Evolutionary conservation across 345 rosid species (phyloP).

Genomic region (Boechera stricta): DNA sequence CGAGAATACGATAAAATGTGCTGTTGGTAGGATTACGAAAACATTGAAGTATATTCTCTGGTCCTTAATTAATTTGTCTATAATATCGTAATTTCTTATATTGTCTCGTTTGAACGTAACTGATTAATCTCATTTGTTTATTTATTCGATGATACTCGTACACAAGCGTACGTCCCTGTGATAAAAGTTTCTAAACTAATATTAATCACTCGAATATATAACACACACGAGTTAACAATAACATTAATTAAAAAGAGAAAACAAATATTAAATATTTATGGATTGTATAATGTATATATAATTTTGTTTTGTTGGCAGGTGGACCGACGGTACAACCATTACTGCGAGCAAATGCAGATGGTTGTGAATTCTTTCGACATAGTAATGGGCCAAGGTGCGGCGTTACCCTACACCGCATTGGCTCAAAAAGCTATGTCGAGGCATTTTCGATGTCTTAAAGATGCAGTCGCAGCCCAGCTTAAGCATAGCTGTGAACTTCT

Average conservation of each 20-base stretch:
- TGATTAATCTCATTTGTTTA: slow-evolving; percentile 28
- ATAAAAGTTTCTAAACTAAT: slow-evolving; percentile 19
- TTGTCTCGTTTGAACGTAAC: slow-evolving; percentile 13
- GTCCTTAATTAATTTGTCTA: slow-evolving; percentile 9
- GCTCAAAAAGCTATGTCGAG: slow-evolving; percentile 99
- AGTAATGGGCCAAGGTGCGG: slow-evolving; percentile 91
- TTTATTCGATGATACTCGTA: slow-evolving; percentile 3
- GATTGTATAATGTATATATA: slow-evolving; percentile 33
- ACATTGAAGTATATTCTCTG: slow-evolving; percentile 13
- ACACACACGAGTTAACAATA: slow-evolving; percentile 13
- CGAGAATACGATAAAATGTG: slow-evolving; percentile 31
- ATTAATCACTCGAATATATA: slow-evolving; percentile 40
- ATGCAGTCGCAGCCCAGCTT: slow-evolving; percentile 71
- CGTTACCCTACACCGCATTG: slow-evolving; percentile 87
- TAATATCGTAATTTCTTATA: slow-evolving; percentile 5
- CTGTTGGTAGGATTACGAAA: slow-evolving; percentile 28
- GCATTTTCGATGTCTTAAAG: slow-evolving; percentile 91
- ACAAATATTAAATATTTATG: background rate
- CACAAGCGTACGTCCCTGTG: slow-evolving; percentile 18
- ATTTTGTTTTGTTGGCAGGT: slow-evolving; percentile 62
- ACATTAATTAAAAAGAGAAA: slow-evolving; percentile 10
- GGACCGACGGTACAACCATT: slow-evolving; percentile 88
- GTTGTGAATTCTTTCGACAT: slow-evolving; percentile 94
- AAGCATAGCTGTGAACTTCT: slow-evolving; percentile 78
- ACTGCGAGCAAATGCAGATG: slow-evolving; percentile 97